These are phyloP conservation scores for Leptographium procerum DNA, from an alignment of 2,329 filamentous ascomycete genomes.

Conservation along the genomic window DNA sequence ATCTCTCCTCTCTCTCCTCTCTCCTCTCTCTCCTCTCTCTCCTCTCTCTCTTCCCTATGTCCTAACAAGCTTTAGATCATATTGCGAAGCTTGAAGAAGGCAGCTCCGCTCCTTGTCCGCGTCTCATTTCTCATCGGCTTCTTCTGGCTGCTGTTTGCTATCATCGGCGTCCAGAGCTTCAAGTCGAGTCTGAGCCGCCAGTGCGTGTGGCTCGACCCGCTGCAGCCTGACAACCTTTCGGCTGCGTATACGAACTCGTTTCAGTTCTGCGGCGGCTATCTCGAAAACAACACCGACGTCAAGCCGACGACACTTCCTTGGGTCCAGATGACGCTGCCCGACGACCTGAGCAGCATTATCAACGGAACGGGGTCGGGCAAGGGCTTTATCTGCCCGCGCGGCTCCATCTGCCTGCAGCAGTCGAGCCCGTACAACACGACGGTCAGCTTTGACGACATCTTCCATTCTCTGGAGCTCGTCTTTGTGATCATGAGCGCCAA, in stretches of 20 bases:
- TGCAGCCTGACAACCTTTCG: conserved; percentile 39
- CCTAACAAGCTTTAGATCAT: conserved; percentile 55
- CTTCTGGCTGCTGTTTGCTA: conserved; percentile 96
- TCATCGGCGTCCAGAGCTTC: conserved; percentile 94
- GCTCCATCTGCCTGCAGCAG: conserved; percentile 73
- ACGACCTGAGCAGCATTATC: conserved; percentile 33
- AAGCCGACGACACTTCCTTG: conserved; percentile 46
- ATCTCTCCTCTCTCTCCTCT: no score
- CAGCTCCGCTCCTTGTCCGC: conserved; percentile 79
- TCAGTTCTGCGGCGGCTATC: conserved; percentile 78
- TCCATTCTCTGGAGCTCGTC: conserved; percentile 83
- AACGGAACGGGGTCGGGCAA: conserved; percentile 50
- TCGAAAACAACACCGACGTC: conserved; percentile 45
- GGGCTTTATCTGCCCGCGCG: conserved; percentile 76
- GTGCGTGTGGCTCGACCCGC: conserved; percentile 66
- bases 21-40: no score
- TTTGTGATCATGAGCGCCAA: conserved; percentile 99
- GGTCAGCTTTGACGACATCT: conserved; percentile 88
- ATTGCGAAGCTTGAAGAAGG: conserved; percentile 86
- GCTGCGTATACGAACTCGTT: conserved; percentile 51
- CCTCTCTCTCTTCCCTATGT: no score
- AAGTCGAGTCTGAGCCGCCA: conserved; percentile 68
- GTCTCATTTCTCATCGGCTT: conserved; percentile 92
- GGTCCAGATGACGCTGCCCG: conserved; percentile 34
- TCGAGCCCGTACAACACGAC: conserved; percentile 73